These are phyloP conservation scores for Luffa aegyptiaca DNA, from an alignment of 306 rosid species.

Conservation along the genomic window DNA sequence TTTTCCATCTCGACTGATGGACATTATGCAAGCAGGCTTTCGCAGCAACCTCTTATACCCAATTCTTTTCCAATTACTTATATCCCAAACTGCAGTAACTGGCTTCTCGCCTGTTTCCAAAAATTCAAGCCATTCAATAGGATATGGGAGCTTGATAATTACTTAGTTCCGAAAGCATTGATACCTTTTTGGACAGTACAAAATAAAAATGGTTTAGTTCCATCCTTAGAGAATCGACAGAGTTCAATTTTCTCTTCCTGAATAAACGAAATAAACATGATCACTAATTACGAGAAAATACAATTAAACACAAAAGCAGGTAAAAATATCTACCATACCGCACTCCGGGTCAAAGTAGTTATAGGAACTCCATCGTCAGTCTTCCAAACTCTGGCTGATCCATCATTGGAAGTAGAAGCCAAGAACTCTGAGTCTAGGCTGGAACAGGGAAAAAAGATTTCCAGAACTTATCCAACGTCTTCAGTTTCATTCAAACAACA, in stretches of 20 bases:
- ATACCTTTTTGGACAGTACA: slow-evolving; percentile 72
- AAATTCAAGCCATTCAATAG: slow-evolving; percentile 6
- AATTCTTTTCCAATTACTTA: slow-evolving; percentile 81
- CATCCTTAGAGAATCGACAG: slow-evolving; percentile 92
- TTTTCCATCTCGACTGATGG: slow-evolving; percentile 90
- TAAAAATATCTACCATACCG: slow-evolving; percentile 33
- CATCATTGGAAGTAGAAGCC: slow-evolving; percentile 86
- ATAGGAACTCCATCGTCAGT: slow-evolving; percentile 74
- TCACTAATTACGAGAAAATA: not conserved
- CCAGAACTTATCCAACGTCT: slow-evolving; percentile 6
- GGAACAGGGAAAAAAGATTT: slow-evolving; percentile 3
- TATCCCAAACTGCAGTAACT: slow-evolving; percentile 72
- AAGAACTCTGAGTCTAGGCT: slow-evolving; percentile 87
- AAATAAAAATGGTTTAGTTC: slow-evolving; percentile 86
- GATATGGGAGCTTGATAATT: not conserved
- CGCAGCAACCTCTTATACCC: slow-evolving; percentile 78
- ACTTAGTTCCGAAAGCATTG: not conserved
- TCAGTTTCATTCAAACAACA: slow-evolving; percentile 1
- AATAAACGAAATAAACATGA: slow-evolving; percentile 5
- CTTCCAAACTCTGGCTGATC: slow-evolving; percentile 86
- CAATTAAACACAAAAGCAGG: slow-evolving; percentile 8
- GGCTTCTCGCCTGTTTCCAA: slow-evolving; percentile 50
- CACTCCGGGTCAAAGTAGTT: slow-evolving; percentile 58
- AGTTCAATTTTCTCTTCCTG: slow-evolving; percentile 90
- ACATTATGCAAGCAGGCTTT: slow-evolving; percentile 74